A percentile compares a stretch with the other conserved stretches of the same genome.
These are phyloP conservation scores for Brassica cretica DNA, from an alignment of 345 rosid genomes.

Conservation along the genomic window DNA sequence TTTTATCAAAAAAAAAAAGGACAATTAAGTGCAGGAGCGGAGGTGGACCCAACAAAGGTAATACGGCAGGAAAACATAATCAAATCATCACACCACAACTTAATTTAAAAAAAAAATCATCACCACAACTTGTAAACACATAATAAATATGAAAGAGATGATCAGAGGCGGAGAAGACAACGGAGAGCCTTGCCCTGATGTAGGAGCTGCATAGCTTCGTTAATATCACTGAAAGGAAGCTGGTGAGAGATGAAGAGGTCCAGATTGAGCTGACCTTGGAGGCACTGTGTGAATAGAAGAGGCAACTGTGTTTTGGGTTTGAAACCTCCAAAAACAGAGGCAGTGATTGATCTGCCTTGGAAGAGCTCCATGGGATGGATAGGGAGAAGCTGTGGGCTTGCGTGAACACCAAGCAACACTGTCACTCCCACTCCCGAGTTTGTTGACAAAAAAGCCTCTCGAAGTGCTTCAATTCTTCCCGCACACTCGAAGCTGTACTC, in stretches of 20 bases:
- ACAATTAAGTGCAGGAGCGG: neutral
- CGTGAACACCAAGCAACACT: slow-evolving; percentile 41
- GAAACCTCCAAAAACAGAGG: slow-evolving; percentile 62
- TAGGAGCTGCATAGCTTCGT: slow-evolving; percentile 44
- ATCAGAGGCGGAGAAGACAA: slow-evolving; percentile 34
- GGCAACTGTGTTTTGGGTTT: slow-evolving; percentile 56
- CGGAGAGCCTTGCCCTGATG: slow-evolving; percentile 43
- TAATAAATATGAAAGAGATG: neutral
- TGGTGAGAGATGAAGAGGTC: slow-evolving; percentile 59
- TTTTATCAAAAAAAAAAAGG: too few relatives aligned
- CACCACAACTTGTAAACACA: neutral
- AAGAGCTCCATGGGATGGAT: slow-evolving; percentile 48
- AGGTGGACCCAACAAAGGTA: neutral
- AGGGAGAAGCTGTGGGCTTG: slow-evolving; percentile 19
- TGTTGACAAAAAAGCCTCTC: slow-evolving; percentile 54
- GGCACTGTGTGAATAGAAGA: slow-evolving; percentile 48
- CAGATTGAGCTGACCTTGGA: slow-evolving; percentile 49
- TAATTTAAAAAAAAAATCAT: too few relatives aligned
- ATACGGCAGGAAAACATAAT: neutral
- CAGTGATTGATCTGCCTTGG: slow-evolving; percentile 47
- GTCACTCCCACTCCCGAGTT: slow-evolving; percentile 57
- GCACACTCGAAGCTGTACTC: slow-evolving; percentile 70
- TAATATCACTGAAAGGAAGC: slow-evolving; percentile 48
- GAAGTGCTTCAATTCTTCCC: slow-evolving; percentile 43
- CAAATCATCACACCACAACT: neutral